Conservation (phyloP, 805 yeast species). For the Blastobotrys muscicola region DNA sequence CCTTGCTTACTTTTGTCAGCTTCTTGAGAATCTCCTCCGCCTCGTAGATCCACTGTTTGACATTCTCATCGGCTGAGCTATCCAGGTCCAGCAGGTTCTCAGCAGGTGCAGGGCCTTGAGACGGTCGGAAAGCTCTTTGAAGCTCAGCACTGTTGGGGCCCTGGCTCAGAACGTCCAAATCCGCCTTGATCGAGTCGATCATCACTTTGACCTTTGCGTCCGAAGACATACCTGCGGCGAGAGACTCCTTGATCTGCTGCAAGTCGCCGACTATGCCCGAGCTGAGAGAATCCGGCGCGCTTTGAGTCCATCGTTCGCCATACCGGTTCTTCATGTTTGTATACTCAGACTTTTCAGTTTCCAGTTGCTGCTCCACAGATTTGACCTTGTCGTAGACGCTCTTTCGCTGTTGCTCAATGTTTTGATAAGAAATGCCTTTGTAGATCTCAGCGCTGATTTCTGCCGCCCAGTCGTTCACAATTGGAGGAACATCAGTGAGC, state of each 20-base stretch:
- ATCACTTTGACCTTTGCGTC: conserved; percentile 51
- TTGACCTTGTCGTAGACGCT: conserved; percentile 22
- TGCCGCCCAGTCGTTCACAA: conserved; percentile 32
- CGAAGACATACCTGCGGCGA: conserved; percentile 32
- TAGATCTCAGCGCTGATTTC: conserved; percentile 21
- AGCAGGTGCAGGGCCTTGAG: conserved; percentile 1
- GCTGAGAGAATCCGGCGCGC: conserved; percentile 26
- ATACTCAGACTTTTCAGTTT: conserved; percentile 31
- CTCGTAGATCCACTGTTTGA: conserved; percentile 33
- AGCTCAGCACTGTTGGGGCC: conserved; percentile 38
- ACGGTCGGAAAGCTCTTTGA: conserved; percentile 23
- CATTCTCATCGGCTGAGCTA: conserved; percentile 31
- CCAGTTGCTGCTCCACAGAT: conserved; percentile 19
- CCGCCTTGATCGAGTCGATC: conserved; percentile 35
- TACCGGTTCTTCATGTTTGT: conserved; percentile 27
- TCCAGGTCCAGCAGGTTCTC: conserved; percentile 54
- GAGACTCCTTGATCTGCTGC: conserved; percentile 25
- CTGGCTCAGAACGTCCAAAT: conserved; percentile 35
- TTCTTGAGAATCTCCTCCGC: conserved; percentile 53
- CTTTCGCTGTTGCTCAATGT: conserved; percentile 19
- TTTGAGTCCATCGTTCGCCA: conserved; percentile 33
- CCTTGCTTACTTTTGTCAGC: conserved; percentile 52
- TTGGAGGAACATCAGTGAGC: conserved; percentile 30
- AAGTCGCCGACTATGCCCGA: conserved; percentile 21
- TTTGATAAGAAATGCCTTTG: background rate